Percentiles rank a stretch among this genome's conserved stretches.
Conservation (phyloP, 768 basidiomycete species). For the Mycena rebaudengoi region DNA sequence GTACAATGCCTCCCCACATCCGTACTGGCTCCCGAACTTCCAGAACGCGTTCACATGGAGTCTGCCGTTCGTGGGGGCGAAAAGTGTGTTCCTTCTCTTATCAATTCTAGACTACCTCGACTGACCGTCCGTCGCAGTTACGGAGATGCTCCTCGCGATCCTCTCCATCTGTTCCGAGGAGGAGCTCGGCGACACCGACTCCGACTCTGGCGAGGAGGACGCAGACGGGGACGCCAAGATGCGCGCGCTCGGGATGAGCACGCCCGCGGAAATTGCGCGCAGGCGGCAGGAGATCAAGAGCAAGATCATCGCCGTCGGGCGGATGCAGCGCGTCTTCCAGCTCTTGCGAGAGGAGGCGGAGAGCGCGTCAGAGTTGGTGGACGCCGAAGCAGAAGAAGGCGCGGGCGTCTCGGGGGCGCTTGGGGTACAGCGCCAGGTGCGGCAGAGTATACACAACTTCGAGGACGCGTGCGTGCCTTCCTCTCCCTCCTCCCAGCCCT, state of each 20-base stretch:
- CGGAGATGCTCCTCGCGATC: constrained; percentile 97
- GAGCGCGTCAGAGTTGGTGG: constrained; percentile 73
- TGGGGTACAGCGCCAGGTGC: constrained; percentile 68
- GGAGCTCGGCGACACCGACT: constrained; percentile 71
- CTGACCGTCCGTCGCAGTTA: constrained; percentile 62
- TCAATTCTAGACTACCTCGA: not conserved
- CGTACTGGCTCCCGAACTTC: constrained; percentile 96
- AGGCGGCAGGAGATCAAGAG: constrained; percentile 86
- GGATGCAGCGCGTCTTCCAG: constrained; percentile 91
- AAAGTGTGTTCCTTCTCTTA: constrained; percentile 68
- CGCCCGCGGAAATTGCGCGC: constrained; percentile 54
- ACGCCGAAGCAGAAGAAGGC: constrained; percentile 36
- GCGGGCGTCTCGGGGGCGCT: constrained; percentile 59
- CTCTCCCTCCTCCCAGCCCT: constrained; percentile 1
- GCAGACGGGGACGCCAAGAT: constrained; percentile 37
- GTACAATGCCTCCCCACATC: constrained; percentile 82
- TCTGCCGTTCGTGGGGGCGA: constrained; percentile 95
- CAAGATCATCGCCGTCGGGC: constrained; percentile 92
- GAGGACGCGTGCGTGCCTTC: constrained; percentile 71
- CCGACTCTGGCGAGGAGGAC: constrained; percentile 40
- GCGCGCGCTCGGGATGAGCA: constrained; percentile 38
- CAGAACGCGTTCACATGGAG: constrained; percentile 99
- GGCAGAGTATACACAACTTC: constrained; percentile 72
- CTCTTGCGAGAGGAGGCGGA: constrained; percentile 87
- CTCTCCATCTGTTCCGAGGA: constrained; percentile 93